Evolutionary conservation across 305 asterid species (phyloP).

Genomic region (Solanum hybrid): DNA sequence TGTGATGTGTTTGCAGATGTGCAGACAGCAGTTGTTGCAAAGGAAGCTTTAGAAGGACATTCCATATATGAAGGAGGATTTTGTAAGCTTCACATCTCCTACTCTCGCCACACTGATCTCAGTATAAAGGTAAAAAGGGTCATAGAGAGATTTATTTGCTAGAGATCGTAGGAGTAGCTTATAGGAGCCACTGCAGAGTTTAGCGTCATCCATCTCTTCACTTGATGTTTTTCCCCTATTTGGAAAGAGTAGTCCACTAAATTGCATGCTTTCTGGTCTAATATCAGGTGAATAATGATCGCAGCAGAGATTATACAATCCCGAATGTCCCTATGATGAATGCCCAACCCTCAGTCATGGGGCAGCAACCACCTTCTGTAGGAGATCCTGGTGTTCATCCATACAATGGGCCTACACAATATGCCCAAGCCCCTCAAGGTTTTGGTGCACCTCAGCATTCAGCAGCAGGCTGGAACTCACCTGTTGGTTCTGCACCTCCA

Average conservation of each 20-base stretch:
- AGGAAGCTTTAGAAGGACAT: slow-evolving; percentile 93
- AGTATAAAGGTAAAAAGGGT: slow-evolving; percentile 58
- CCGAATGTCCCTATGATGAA: slow-evolving; percentile 38
- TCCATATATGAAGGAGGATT: slow-evolving; percentile 95
- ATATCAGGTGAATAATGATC: slow-evolving; percentile 69
- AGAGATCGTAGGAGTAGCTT: not conserved
- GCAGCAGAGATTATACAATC: slow-evolving; percentile 75
- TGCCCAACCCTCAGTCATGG: slow-evolving; percentile 47
- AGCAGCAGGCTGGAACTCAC: slow-evolving; percentile 56
- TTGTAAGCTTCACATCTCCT: slow-evolving; percentile 93
- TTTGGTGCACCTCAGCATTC: slow-evolving; percentile 36
- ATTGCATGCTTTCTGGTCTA: not conserved
- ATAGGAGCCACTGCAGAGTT: not conserved
- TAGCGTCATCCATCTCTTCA: not conserved
- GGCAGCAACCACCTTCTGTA: slow-evolving; percentile 50
- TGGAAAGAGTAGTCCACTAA: not conserved
- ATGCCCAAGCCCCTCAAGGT: slow-evolving; percentile 40
- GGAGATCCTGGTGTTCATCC: slow-evolving; percentile 46
- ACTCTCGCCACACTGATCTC: slow-evolving; percentile 92
- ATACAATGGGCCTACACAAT: slow-evolving; percentile 39
- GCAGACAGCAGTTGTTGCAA: slow-evolving; percentile 81
- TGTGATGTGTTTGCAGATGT: slow-evolving; percentile 49
- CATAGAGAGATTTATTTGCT: not conserved
- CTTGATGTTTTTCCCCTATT: not conserved
- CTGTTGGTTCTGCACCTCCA: slow-evolving; percentile 21